phyloP scores from a whole-genome alignment of 148 eudicot species.

The Rhododendron henanense region DNA sequence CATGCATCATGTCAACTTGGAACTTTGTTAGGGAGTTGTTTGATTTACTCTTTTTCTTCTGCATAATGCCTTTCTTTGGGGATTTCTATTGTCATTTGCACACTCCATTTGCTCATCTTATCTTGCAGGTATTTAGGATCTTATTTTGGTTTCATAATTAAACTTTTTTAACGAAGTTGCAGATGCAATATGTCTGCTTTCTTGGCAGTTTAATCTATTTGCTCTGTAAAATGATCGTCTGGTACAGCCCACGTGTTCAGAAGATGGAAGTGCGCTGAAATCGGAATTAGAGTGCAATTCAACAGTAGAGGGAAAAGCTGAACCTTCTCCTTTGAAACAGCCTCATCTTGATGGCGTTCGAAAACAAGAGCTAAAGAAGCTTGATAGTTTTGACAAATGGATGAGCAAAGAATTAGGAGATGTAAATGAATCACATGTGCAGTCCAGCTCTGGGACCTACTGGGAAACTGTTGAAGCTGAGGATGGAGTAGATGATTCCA shows the following conservation, averaged over 20 bases:
- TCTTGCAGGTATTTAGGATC: not conserved
- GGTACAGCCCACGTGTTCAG: slow-evolving; percentile 16
- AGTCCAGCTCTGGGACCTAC: slow-evolving; percentile 41
- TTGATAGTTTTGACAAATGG: slow-evolving; percentile 82
- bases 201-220: not conserved
- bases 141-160: not conserved
- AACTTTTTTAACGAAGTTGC: not conserved
- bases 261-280: slow-evolving; percentile 19
- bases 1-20: not conserved
- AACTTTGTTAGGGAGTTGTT: not conserved
- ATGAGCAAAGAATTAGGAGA: slow-evolving; percentile 76
- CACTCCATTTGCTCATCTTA: not conserved
- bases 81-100: not conserved
- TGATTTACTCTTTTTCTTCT: not conserved
- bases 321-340: slow-evolving; percentile 30
- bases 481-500: slow-evolving; percentile 41
- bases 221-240: slow-evolving; percentile 16
- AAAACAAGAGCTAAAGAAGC: slow-evolving; percentile 54
- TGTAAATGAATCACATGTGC: slow-evolving; percentile 47
- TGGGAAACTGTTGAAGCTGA: slow-evolving; percentile 62
- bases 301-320: slow-evolving; percentile 27
- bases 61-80: not conserved
- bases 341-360: slow-evolving; percentile 33
- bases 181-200: not conserved
- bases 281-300: slow-evolving; percentile 15